These are phyloP conservation scores for Cyclotella cryptica DNA, from an alignment of 108 stramenopile genomes.

Conservation along the genomic window DNA sequence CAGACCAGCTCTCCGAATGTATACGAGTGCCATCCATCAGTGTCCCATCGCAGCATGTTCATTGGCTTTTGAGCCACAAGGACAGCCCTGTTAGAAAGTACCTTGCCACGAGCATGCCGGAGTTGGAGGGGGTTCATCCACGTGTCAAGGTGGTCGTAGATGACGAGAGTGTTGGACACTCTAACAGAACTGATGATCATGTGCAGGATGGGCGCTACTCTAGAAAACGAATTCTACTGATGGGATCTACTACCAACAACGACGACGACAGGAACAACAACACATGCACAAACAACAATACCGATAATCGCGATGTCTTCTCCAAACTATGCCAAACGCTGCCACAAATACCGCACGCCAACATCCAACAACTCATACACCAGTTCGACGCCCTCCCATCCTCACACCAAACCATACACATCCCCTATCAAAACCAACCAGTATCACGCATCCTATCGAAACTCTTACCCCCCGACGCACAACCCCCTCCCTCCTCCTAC, in stretches of 20 bases:
- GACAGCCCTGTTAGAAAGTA: slow-evolving; percentile 51
- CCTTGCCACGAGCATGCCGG: slow-evolving; percentile 58
- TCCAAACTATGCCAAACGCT: slow-evolving; percentile 12
- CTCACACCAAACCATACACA: slow-evolving; percentile 19
- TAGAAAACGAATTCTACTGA: slow-evolving; percentile 53
- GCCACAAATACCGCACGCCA: slow-evolving; percentile 21
- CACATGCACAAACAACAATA: background rate
- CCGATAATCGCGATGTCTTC: background rate
- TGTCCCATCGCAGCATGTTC: slow-evolving; percentile 46
- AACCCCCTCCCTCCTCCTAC: slow-evolving; percentile 85
- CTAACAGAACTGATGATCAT: slow-evolving; percentile 19
- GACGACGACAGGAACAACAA: background rate
- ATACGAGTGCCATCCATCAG: slow-evolving; percentile 45
- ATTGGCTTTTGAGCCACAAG: slow-evolving; percentile 44
- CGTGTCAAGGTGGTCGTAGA: slow-evolving; percentile 71
- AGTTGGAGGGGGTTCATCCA: slow-evolving; percentile 68
- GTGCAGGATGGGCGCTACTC: background rate
- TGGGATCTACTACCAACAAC: background rate
- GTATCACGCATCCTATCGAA: slow-evolving; percentile 66
- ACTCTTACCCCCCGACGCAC: slow-evolving; percentile 62
- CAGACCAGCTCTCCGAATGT: slow-evolving; percentile 31
- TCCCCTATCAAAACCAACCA: slow-evolving; percentile 67
- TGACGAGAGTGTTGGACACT: too few relatives aligned
- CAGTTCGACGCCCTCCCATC: slow-evolving; percentile 20
- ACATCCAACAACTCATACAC: slow-evolving; percentile 6